Base-by-base conservation (phyloP, 352 stramenopile genomes). In the Phytopythium chamaehyphon region DNA sequence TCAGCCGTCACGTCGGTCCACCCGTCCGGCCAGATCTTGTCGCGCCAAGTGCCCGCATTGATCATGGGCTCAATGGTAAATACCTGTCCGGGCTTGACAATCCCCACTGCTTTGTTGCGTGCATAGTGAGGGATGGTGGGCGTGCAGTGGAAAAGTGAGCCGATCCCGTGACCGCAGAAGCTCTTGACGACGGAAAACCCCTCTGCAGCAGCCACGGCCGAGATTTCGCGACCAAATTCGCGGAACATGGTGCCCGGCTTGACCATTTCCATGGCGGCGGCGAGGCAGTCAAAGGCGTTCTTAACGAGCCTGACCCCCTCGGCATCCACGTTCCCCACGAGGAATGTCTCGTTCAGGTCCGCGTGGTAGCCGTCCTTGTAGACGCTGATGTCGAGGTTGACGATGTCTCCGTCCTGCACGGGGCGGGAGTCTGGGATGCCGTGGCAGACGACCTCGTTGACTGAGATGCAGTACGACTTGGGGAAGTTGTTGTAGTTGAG, bases 11-110 rank as follows among this genome's bases (percentile, higher is more conserved):
- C 90, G 14, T 83, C 90, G 19, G 96, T 98, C 96, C 96, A 99
- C 62, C 98, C 94, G 66, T 99, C 96, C 16, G 86, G 88, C 96
- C 96, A 99, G 6, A 83, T 97, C 52, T 71, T 55, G 58, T 87
- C 80, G 88, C 90, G 59, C 85, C 76, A 83, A 60, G 69, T 64
- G 31, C 70, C 96, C 15, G 95, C 67, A 75, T 98, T 99, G 66
- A 99, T 98, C 96, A 99, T 99, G 18, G 96, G 96, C 66, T 99
- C 96, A 50, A 99, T 98, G 0, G 96, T 99, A 71, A 99, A 99
- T 24, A 98, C 93, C 67, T 98, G 90, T 33, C 95, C 95, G 7
- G 85, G 80, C 54, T 96, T 97, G 88, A 99, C 98, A 16, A 97
- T 88, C 31, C 96, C 96, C 48, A 87, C 71, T 5, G 94, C 89